Evolutionary conservation across 2,329 filamentous ascomycete genomes (phyloP).

Genomic region (Chaetomium olivaceum): DNA sequence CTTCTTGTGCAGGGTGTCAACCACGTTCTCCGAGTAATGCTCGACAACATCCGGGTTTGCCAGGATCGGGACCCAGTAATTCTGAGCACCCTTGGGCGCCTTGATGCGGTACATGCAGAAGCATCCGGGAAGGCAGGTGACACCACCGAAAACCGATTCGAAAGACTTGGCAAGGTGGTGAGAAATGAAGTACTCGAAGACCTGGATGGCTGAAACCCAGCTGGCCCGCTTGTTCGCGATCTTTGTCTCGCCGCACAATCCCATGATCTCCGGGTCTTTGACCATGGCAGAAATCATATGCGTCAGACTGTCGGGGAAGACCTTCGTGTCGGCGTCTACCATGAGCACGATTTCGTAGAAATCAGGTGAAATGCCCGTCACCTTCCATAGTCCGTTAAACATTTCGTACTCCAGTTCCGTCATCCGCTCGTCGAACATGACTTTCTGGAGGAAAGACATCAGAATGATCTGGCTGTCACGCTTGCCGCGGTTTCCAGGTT

Average conservation of each 20-base stretch:
- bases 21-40: conserved; percentile 98
- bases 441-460: conserved; percentile 99
- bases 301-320: conserved; percentile 96
- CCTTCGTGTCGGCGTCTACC: conserved; percentile 99
- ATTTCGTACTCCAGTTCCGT: conserved; percentile 99
- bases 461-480: conserved; percentile 98
- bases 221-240: conserved; percentile 96
- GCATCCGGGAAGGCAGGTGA: conserved; percentile 96
- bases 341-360: conserved; percentile 98
- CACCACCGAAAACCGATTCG: conserved; percentile 97
- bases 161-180: conserved; percentile 97
- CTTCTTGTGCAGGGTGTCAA: conserved; percentile 98
- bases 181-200: conserved; percentile 99
- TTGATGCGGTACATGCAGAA: conserved; percentile 99
- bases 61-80: conserved; percentile 99
- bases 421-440: conserved; percentile 99
- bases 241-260: conserved; percentile 97
- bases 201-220: conserved; percentile 97
- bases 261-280: conserved; percentile 98
- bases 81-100: conserved; percentile 94
- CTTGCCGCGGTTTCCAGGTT: conserved; percentile 97
- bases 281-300: conserved; percentile 99
- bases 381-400: conserved; percentile 99
- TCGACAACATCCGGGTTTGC: conserved; percentile 98
- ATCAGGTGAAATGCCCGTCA: conserved; percentile 96